These are phyloP conservation scores for Aspergillus texensis DNA, from an alignment of 2,329 filamentous ascomycete genomes.

Conservation along the genomic window DNA sequence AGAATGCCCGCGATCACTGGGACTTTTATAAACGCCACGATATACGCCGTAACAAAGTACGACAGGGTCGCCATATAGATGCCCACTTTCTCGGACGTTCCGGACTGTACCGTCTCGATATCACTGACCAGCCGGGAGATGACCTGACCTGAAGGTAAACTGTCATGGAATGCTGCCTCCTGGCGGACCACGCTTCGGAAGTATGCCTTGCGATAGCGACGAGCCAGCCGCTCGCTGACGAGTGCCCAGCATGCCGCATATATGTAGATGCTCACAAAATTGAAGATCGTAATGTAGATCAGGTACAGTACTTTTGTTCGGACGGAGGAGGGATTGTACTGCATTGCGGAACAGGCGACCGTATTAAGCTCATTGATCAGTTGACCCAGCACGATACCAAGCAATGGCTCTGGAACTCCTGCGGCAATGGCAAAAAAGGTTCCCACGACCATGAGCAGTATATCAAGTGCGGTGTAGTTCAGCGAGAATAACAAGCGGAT, in stretches of 20 bases:
- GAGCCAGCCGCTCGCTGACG: conserved; percentile 64
- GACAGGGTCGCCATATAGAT: conserved; percentile 64
- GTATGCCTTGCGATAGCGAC: conserved; percentile 63
- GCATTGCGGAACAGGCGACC: background rate
- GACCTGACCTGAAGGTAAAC: conserved; percentile 63
- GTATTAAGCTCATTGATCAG: conserved; percentile 8
- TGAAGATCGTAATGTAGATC: background rate
- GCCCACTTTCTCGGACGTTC: conserved; percentile 71
- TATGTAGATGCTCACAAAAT: conserved; percentile 55
- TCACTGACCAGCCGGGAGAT: conserved; percentile 65
- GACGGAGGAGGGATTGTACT: conserved; percentile 1
- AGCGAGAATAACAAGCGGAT: background rate
- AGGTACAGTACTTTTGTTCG: conserved; percentile 12
- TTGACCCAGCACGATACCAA: conserved; percentile 1
- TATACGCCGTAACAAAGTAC: conserved; percentile 68
- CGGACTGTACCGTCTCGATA: conserved; percentile 66
- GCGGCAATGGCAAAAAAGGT: conserved; percentile 6
- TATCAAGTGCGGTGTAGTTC: background rate
- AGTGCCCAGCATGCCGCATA: conserved; percentile 67
- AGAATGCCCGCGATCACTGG: conserved; percentile 65
- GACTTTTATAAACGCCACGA: conserved; percentile 68
- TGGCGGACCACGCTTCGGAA: conserved; percentile 62
- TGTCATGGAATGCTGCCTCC: conserved; percentile 67
- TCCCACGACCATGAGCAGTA: background rate
- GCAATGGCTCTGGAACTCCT: conserved; percentile 3